Percentiles rank a stretch among this genome's conserved stretches.
Conservation (phyloP, 495 filamentous ascomycete genomes). For the Neurospora africana region DNA sequence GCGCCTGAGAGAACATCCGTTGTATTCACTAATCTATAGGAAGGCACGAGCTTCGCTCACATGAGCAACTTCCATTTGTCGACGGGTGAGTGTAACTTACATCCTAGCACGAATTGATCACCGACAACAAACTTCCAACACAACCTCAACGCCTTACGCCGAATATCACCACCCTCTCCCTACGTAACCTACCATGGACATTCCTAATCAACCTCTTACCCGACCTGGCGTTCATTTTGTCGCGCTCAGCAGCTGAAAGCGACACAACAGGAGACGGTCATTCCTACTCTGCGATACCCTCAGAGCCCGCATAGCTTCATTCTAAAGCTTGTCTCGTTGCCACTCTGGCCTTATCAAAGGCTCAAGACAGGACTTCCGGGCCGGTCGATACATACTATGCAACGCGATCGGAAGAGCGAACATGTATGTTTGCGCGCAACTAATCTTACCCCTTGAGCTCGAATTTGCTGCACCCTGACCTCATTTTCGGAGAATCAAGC, state of each 20-base stretch:
- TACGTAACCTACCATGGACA: neutral
- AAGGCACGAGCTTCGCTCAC: neutral
- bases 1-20: neutral
- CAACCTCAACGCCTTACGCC: neutral
- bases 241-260: neutral
- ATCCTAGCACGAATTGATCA: neutral
- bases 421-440: neutral
- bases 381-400: neutral
- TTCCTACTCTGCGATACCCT: neutral
- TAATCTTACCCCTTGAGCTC: neutral
- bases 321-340: neutral
- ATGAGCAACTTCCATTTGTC: neutral
- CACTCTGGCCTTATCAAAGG: neutral
- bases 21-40: neutral
- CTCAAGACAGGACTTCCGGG: neutral
- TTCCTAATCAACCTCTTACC: neutral
- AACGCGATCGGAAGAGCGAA: slow-evolving; percentile 10
- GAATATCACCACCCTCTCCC: neutral
- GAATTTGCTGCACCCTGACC: neutral
- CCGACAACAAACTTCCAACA: neutral
- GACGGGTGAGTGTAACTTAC: neutral
- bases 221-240: neutral
- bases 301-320: neutral
- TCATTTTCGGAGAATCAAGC: neutral
- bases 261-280: neutral